These are phyloP conservation scores for Mentha longifolia DNA, from an alignment of 257 asterid genomes.

Conservation along the genomic window DNA sequence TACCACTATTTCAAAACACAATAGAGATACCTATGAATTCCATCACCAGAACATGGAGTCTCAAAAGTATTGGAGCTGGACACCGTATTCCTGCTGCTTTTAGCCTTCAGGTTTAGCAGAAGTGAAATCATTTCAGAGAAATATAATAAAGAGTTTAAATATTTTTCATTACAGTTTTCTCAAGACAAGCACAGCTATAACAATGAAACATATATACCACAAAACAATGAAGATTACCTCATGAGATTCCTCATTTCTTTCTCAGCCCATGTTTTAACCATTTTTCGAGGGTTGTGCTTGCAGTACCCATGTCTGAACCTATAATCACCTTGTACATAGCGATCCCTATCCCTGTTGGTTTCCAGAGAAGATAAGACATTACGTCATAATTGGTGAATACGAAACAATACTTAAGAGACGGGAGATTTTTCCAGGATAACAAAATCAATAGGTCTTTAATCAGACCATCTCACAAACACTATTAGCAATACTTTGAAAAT, in stretches of 20 bases:
- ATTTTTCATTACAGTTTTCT: neutral
- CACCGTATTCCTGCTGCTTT: conserved; percentile 94
- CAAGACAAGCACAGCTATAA: neutral
- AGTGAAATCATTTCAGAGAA: conserved; percentile 27
- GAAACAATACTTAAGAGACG: conserved; percentile 5
- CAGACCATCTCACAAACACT: neutral
- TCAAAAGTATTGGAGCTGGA: conserved; percentile 79
- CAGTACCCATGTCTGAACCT: conserved; percentile 90
- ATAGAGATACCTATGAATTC: conserved; percentile 81
- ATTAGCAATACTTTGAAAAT: neutral
- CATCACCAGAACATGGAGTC: conserved; percentile 98
- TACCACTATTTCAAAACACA: conserved; percentile 13
- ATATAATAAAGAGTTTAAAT: neutral
- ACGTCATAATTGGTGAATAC: neutral
- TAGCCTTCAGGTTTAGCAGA: conserved; percentile 57
- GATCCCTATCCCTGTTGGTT: conserved; percentile 90
- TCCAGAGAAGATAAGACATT: conserved; percentile 21
- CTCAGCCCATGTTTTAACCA: conserved; percentile 99
- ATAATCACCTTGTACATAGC: conserved; percentile 96
- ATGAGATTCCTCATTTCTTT: conserved; percentile 98
- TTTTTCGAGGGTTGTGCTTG: conserved; percentile 94
- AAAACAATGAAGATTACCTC: conserved; percentile 55
- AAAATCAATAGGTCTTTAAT: neutral
- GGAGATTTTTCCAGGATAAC: neutral
- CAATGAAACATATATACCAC: neutral